A percentile compares a stretch with the other conserved stretches of the same genome.
These are phyloP conservation scores for Thermomucor indicae-seudaticae DNA, from an alignment of 371 early-diverging fungal species.

Conservation along the genomic window DNA sequence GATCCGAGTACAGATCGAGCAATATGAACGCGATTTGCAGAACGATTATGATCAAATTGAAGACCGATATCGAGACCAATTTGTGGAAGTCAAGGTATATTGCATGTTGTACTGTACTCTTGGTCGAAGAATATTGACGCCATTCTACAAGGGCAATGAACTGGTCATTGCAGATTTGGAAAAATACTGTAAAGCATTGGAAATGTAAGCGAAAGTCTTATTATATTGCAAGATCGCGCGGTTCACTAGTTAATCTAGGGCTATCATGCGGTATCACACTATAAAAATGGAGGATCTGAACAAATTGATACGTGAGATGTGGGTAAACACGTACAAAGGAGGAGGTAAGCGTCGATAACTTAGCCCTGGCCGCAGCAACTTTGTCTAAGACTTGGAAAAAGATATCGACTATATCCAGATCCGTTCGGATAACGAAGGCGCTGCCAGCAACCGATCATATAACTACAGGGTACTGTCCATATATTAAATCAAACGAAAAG, in stretches of 20 bases:
- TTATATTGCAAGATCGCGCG: neutral
- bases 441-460: conserved; percentile 66
- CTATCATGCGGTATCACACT: conserved; percentile 95
- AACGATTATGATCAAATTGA: conserved; percentile 80
- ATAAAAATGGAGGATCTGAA: conserved; percentile 98
- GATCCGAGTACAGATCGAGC: conserved; percentile 64
- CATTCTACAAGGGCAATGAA: too few relatives aligned
- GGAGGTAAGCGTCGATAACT: conserved; percentile 58
- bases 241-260: conserved; percentile 35
- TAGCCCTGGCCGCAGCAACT: neutral
- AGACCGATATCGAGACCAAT: conserved; percentile 56
- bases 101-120: too few relatives aligned
- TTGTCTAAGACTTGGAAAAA: conserved; percentile 9
- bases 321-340: conserved; percentile 97
- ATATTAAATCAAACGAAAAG: neutral
- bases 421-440: conserved; percentile 79
- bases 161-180: conserved; percentile 81
- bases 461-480: conserved; percentile 76
- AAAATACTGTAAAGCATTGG: conserved; percentile 82
- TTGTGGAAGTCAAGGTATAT: conserved; percentile 62
- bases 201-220: conserved; percentile 45
- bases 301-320: conserved; percentile 93
- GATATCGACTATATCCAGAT: conserved; percentile 98
- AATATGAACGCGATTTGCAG: conserved; percentile 59
- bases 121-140: too few relatives aligned